Base-by-base conservation (phyloP, 768 basidiomycete species). In the Termitomyces sp. region DNA sequence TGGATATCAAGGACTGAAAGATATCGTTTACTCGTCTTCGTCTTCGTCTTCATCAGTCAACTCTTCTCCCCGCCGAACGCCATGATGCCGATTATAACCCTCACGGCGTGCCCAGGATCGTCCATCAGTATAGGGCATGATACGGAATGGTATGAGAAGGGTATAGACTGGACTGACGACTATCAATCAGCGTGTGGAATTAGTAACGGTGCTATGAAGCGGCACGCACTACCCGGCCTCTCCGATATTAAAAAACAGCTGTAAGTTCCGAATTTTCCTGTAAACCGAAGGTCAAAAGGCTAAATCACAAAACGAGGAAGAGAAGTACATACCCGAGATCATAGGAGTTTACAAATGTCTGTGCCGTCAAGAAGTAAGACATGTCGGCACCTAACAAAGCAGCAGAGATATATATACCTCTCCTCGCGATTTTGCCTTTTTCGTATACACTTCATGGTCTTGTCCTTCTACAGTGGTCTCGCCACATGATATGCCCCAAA, bases 391-490 rank as follows among this genome's bases (percentile, higher is more conserved):
- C 51, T 2, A 26, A 6, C 5, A 3, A 12, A 32, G 10, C 12
- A 55, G 6, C 15, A 49, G 22, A 59, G 26, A n/a, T 26, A 11
- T 5, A 68, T 81, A 35, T 56, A 88, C 90, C 71, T 90, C 82
- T 41, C 85, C 85, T 24, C 93, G 75, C 10, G 74, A 70, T 54
- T 80, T 79, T 1, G 94, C 93, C 35, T 82, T 70, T 54, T 74
- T 80, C 2, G 81, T 74, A 64, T 98, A 96, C 28, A 87, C 78
- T 8, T 84, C 83, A 63, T 93, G 83, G 63, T 98, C 96, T 59
- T 93, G 91, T 6, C 79, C 78, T 70, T 99, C 97, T 7, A 98
- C 95, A 1, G 87, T 81, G 0, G 94, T 98, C 66, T 98, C 94
- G 0, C 85, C 93, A 35, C 74, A 67, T 0, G 80, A 68, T 12